A percentile compares a stretch with the other conserved stretches of the same genome.
These are phyloP conservation scores for Tylopilus subfusipes DNA, from an alignment of 768 basidiomycete species.

Conservation along the genomic window DNA sequence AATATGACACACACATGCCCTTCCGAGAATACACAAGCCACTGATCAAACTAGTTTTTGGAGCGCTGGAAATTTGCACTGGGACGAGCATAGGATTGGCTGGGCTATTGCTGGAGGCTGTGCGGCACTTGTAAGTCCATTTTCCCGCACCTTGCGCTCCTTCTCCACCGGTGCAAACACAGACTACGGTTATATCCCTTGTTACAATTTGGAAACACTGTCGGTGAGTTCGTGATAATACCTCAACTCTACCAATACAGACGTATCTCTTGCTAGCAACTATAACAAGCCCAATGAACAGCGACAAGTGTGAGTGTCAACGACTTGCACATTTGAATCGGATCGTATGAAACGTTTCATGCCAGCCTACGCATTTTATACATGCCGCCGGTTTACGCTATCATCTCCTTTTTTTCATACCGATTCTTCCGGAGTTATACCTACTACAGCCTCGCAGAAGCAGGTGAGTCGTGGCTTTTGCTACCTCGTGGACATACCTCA, in stretches of 20 bases:
- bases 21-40: conserved; percentile 43
- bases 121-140: conserved; percentile 46
- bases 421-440: conserved; percentile 76
- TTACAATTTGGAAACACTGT: conserved; percentile 60
- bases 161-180: conserved; percentile 20
- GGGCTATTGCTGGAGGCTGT: conserved; percentile 67
- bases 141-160: not conserved
- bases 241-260: not conserved
- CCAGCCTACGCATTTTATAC: conserved; percentile 72
- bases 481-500: conserved; percentile 26
- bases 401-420: conserved; percentile 83
- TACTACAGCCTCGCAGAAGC: conserved; percentile 53
- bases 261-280: conserved; percentile 48
- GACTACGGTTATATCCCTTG: conserved; percentile 56
- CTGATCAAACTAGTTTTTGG: conserved; percentile 69
- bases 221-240: conserved; percentile 41
- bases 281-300: conserved; percentile 67
- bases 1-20: conserved; percentile 40
- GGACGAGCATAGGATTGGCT: conserved; percentile 66
- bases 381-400: conserved; percentile 82
- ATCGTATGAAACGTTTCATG: not conserved
- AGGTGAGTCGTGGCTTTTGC: conserved; percentile 33
- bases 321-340: not conserved
- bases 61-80: conserved; percentile 48
- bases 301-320: conserved; percentile 64